Evolutionary conservation across 495 filamentous ascomycete genomes (phyloP), one percentile per base, ranked within the genome.

Genomic region (Jackrogersella minutella): DNA sequence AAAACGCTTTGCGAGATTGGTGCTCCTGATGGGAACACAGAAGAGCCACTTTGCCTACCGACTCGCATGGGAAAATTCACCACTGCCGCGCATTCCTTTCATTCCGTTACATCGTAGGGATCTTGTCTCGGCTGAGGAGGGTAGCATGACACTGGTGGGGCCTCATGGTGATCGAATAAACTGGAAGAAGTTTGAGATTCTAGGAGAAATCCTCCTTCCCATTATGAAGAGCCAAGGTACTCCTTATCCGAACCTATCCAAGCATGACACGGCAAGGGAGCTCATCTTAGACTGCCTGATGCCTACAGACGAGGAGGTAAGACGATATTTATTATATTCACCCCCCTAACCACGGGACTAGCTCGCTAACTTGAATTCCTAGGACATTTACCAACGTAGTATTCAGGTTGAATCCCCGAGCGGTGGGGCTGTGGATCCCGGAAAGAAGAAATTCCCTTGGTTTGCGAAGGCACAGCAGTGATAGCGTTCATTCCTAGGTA

Each of bases 131-230:
- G 95, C 95, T 3, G 92, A 96, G 73, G 91, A 96, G 77, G 95
- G 95, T 19, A 97, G 95, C 75, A 84, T 84, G 62, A 98, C 95
- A 10, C 93, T 96, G 72, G 80, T 97, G 8, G 88, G 88, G 17
- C 85, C 90, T 19, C 87, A 90, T 58, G 83, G 81, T 14, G 87
- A 90, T 58, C 83, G 91, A 37, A 92, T 99, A 71, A 98, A 97
- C 73, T 99, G 95, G 95, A 93, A 90, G 79, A 99, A 99, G 71
- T 98, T 98, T 68, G 93, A 98, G 79, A 90, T 99, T 16, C 89
- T 98, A 79, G 92, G 93, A 3, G 93, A 97, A 59, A 90, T 97
- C 21, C 84, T 99, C 50, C 83, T 96, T 52, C 90, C 91, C 3
- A 90, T 99, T 34, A 93, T 96, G 81, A 88, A 87, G 75, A 96